phyloP scores from a whole-genome alignment of 768 basidiomycete species.

The Leucocoprinus leucothites region DNA sequence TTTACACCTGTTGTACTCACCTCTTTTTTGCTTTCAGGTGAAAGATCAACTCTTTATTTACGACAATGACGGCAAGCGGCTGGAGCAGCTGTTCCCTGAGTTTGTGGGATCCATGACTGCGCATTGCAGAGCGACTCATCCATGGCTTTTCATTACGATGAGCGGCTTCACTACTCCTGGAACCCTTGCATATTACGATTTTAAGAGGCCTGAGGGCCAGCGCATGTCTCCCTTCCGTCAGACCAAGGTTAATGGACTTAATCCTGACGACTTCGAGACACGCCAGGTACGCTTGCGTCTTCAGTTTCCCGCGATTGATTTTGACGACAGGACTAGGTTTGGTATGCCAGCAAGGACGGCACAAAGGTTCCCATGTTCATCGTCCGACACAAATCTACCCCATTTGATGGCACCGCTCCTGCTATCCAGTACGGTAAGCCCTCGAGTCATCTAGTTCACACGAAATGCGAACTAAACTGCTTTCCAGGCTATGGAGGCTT shows the following conservation, averaged over 20 bases:
- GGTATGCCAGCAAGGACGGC: slow-evolving; percentile 78
- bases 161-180: slow-evolving; percentile 73
- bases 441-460: neutral
- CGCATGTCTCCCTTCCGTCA: slow-evolving; percentile 57
- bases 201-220: slow-evolving; percentile 46
- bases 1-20: slow-evolving; percentile 5
- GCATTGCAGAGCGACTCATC: slow-evolving; percentile 46
- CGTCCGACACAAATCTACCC: slow-evolving; percentile 68
- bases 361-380: slow-evolving; percentile 85
- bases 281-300: slow-evolving; percentile 44
- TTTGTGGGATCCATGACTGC: slow-evolving; percentile 65
- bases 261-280: slow-evolving; percentile 64
- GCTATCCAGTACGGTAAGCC: slow-evolving; percentile 69
- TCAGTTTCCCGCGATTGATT: neutral
- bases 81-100: slow-evolving; percentile 57
- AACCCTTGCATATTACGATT: slow-evolving; percentile 61
- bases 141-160: slow-evolving; percentile 62
- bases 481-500: slow-evolving; percentile 78
- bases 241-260: slow-evolving; percentile 57
- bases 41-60: slow-evolving; percentile 80
- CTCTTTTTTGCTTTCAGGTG: slow-evolving; percentile 42
- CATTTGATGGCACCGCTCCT: slow-evolving; percentile 71
- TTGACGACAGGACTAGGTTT: slow-evolving; percentile 43
- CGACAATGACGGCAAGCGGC: slow-evolving; percentile 46
- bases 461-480: neutral